Conservation (phyloP, 2,329 filamentous ascomycete genomes). For the Aspergillus transmontanensis region DNA sequence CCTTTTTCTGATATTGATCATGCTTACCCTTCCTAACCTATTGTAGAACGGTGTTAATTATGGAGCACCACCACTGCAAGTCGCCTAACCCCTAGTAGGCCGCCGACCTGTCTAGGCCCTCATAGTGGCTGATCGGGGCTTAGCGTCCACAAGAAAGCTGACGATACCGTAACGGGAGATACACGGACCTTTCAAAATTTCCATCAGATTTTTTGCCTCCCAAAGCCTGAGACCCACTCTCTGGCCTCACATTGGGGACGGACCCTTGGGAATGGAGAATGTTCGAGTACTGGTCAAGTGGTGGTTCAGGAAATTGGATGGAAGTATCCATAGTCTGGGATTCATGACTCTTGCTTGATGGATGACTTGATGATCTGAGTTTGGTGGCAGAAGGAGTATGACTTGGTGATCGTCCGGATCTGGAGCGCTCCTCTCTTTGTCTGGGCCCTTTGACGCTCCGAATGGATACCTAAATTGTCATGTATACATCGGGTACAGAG, state of each 20-base stretch:
- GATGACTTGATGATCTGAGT: neutral
- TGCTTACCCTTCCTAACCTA: neutral
- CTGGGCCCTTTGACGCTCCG: neutral
- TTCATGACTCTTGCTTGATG: neutral
- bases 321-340: neutral
- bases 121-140: slow-evolving; percentile 26
- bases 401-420: slow-evolving; percentile 3
- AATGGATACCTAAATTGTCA: neutral
- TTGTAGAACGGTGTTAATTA: slow-evolving; percentile 5
- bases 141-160: slow-evolving; percentile 7
- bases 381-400: slow-evolving; percentile 1
- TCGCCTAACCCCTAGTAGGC: slow-evolving; percentile 9
- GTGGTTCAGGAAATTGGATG: slow-evolving; percentile 4
- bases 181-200: slow-evolving; percentile 19
- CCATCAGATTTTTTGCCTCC: slow-evolving; percentile 6
- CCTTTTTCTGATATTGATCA: neutral
- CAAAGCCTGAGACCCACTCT: slow-evolving; percentile 8
- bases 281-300: neutral
- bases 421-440: slow-evolving; percentile 1
- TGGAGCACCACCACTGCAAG: slow-evolving; percentile 4
- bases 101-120: slow-evolving; percentile 25
- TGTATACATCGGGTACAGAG: slow-evolving; percentile 2
- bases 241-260: slow-evolving; percentile 5
- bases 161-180: slow-evolving; percentile 20
- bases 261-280: slow-evolving; percentile 6